Evolutionary conservation across 768 basidiomycete species (phyloP), one percentile per base, ranked within the genome.

Genomic region (Obba rivulosa): DNA sequence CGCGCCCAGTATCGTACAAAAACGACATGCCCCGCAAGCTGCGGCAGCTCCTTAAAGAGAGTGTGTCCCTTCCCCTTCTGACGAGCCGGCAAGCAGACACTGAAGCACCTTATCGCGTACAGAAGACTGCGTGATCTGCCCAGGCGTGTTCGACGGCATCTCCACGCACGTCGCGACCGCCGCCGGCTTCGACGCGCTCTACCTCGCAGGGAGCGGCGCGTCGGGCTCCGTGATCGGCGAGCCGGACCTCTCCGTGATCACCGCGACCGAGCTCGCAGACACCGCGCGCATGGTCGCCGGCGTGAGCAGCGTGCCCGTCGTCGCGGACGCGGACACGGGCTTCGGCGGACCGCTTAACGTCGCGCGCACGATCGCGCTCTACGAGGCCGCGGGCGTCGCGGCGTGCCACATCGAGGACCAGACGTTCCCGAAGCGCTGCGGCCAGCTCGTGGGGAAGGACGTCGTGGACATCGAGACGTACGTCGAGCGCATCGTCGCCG

Each of bases 361-460:
- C 36, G 57, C 57, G 47, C 47, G 57, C 9, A 58, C 57, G 7
- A 53, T 61, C 31, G 55, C 57, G 14, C 40, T 60, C 18, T 58
- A 58, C 49, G 59, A 58, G 49, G 39, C 51, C 20, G 59, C 57
- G 4, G 59, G 59, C 35, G 53, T 58, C 38, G 60, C 60, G 34
- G 60, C 57, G 8, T 59, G 55, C 50, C 60, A 61, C 37, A 61
- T 61, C 37, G 60, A 61, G 42, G 60, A 61, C 49, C 59, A 60
- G 51, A 57, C 58, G 37, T 60, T 57, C 52, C 50, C 60, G 34
- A 61, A 61, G 46, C 57, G 60, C 3, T 61, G 60, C 41, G 60
- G 60, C 1, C 60, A 61, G 51, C 54, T 61, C 28, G 45, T 48
- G 8, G 60, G 60, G 3, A 61, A 61, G 51, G 59, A 60, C 24